phyloP scores from a whole-genome alignment of 805 yeast genomes.

The Yarrowia hollandica region DNA sequence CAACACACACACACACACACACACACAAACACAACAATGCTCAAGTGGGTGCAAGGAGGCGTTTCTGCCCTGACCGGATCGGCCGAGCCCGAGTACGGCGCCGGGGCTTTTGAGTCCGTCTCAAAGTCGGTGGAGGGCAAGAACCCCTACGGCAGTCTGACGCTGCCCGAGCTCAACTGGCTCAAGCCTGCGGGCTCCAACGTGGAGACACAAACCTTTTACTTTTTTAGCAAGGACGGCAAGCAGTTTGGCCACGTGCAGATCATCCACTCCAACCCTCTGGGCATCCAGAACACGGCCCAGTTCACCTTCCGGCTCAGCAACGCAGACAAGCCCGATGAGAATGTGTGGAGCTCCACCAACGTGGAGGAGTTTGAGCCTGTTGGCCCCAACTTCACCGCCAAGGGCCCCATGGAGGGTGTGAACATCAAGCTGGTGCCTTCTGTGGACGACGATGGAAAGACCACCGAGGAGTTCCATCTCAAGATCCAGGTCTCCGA shows the following conservation, averaged over 20 bases:
- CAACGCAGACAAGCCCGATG: conserved; percentile 53
- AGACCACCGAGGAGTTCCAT: conserved; percentile 38
- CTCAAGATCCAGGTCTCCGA: conserved; percentile 64
- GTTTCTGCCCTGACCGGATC: conserved; percentile 94
- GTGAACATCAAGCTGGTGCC: conserved; percentile 62
- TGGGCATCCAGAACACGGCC: conserved; percentile 78
- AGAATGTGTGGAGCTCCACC: conserved; percentile 85
- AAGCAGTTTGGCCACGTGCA: conserved; percentile 87
- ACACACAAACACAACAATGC: conserved; percentile 50
- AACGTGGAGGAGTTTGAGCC: conserved; percentile 74
- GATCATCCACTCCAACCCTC: conserved; percentile 87
- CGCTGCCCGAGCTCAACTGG: conserved; percentile 74
- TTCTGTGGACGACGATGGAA: conserved; percentile 52
- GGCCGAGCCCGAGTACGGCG: conserved; percentile 96
- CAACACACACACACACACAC: not conserved
- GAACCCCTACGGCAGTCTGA: conserved; percentile 60
- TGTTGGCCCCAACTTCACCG: conserved; percentile 76
- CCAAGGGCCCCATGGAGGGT: conserved; percentile 51
- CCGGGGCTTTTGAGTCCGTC: conserved; percentile 86
- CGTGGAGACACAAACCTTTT: conserved; percentile 94
- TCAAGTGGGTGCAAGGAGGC: conserved; percentile 60
- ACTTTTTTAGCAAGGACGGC: conserved; percentile 63
- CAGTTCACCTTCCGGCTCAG: conserved; percentile 89
- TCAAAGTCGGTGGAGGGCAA: conserved; percentile 56
- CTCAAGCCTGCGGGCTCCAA: conserved; percentile 72